Evolutionary conservation across 176 grass and related monocot genomes (phyloP).

Genomic region (Alopecurus myosuroides): DNA sequence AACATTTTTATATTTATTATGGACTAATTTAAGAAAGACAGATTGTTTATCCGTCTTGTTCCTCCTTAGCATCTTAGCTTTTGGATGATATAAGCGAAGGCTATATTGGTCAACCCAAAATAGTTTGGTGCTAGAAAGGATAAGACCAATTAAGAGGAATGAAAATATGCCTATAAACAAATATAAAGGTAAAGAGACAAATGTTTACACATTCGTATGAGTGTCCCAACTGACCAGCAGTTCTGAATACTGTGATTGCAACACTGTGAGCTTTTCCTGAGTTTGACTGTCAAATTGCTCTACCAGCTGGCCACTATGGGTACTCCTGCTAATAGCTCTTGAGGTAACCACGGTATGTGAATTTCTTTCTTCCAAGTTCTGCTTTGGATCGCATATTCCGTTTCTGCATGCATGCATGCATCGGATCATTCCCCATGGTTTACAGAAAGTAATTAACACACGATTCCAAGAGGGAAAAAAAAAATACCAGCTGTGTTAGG

Average conservation of each 20-base stretch:
- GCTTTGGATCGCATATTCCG: neutral
- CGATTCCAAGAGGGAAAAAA: neutral
- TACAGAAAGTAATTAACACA: neutral
- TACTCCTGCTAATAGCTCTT: neutral
- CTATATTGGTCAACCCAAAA: neutral
- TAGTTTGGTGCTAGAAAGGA: constrained; percentile 1
- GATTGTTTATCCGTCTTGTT: neutral
- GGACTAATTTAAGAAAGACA: neutral
- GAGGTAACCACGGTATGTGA: neutral
- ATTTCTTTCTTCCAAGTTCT: neutral
- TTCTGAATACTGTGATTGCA: neutral
- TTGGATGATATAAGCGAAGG: neutral
- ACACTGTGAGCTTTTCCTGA: neutral
- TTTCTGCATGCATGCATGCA: neutral
- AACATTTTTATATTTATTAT: neutral
- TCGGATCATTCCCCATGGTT: neutral
- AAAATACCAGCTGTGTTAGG: neutral
- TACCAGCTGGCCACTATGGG: neutral
- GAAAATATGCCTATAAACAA: constrained; percentile 5
- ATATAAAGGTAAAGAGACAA: neutral
- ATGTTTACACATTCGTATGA: neutral
- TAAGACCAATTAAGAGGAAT: constrained; percentile 11
- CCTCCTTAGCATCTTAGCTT: neutral
- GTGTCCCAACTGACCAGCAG: constrained; percentile 12
- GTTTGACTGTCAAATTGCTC: neutral